Percentiles rank a stretch among this genome's conserved stretches.
Conservation (phyloP, 2,329 filamentous ascomycete species). For the Stagonosporopsis vannaccii region DNA sequence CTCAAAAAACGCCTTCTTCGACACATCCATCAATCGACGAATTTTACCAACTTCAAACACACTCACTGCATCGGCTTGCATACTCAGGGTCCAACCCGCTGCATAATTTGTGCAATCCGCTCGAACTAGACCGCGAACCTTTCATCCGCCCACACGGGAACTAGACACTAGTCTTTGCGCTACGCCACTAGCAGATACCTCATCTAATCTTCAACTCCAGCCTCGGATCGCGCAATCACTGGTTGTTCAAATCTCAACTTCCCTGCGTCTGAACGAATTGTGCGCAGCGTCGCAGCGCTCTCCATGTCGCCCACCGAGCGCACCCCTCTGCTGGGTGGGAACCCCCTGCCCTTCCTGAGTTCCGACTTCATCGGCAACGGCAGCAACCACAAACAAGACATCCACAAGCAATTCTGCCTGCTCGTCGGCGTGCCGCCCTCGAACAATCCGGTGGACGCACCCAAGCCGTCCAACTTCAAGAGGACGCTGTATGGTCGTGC, state of each 20-base stretch:
- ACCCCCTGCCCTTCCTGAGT: slow-evolving; percentile 13
- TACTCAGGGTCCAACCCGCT: not conserved
- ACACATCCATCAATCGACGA: not conserved
- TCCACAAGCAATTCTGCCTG: slow-evolving; percentile 49
- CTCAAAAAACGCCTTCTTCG: no score
- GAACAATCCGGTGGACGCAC: slow-evolving; percentile 31
- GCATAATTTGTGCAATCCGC: slow-evolving; percentile 10
- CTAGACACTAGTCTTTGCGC: slow-evolving; percentile 10
- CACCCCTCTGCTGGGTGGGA: slow-evolving; percentile 15
- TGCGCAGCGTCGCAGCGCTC: not conserved
- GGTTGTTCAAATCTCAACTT: slow-evolving; percentile 1
- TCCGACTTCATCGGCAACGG: slow-evolving; percentile 19
- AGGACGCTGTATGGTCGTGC: slow-evolving; percentile 50
- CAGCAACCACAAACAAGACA: slow-evolving; percentile 14
- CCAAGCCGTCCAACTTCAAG: slow-evolving; percentile 27
- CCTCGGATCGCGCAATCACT: slow-evolving; percentile 13
- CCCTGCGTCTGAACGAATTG: not conserved
- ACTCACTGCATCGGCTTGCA: not conserved
- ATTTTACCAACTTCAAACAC: not conserved
- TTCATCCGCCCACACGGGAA: slow-evolving; percentile 17
- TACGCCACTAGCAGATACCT: slow-evolving; percentile 9
- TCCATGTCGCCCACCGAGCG: slow-evolving; percentile 16
- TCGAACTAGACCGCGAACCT: slow-evolving; percentile 15
- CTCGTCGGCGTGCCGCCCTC: slow-evolving; percentile 47
- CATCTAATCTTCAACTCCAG: slow-evolving; percentile 1